A percentile compares a stretch with the other conserved stretches of the same genome.
phyloP scores from a whole-genome alignment of 352 stramenopile species.

The Pythium chondricola region DNA sequence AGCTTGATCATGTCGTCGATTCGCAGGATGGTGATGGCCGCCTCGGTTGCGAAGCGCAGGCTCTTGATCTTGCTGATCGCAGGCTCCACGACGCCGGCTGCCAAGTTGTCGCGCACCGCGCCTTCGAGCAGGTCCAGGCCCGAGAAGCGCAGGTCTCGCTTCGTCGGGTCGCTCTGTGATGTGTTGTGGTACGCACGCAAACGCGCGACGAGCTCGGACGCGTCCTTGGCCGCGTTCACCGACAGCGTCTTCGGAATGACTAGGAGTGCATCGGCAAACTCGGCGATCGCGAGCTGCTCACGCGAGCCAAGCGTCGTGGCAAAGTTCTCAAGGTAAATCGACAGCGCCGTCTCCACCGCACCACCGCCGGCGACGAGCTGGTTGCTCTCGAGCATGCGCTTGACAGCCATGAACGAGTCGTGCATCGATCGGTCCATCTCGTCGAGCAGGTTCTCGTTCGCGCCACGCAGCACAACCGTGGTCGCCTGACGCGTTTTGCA shows the following conservation, averaged over 20 bases:
- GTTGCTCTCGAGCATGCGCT: conserved; percentile 99
- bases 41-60: conserved; percentile 98
- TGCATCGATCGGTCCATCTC: conserved; percentile 99
- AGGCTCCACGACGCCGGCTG: conserved; percentile 97
- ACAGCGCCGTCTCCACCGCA: conserved; percentile 96
- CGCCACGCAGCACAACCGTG: conserved; percentile 97
- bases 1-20: conserved; percentile 99
- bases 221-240: conserved; percentile 99
- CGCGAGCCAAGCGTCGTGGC: conserved; percentile 94
- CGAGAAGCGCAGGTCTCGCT: conserved; percentile 80
- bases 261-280: conserved; percentile 98
- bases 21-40: conserved; percentile 98
- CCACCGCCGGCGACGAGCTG: conserved; percentile 97
- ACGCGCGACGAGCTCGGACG: conserved; percentile 97
- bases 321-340: conserved; percentile 98
- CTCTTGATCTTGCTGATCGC: conserved; percentile 99
- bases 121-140: conserved; percentile 97
- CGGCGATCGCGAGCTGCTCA: conserved; percentile 98
- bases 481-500: conserved; percentile 91
- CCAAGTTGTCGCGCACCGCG: conserved; percentile 94
- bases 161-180: conserved; percentile 81
- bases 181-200: conserved; percentile 96
- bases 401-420: conserved; percentile 99
- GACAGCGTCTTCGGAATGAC: conserved; percentile 99
- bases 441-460: conserved; percentile 99